A percentile compares a stretch with the other conserved stretches of the same genome.
phyloP scores from a whole-genome alignment of 805 yeast genomes.

The Candida corydali region DNA sequence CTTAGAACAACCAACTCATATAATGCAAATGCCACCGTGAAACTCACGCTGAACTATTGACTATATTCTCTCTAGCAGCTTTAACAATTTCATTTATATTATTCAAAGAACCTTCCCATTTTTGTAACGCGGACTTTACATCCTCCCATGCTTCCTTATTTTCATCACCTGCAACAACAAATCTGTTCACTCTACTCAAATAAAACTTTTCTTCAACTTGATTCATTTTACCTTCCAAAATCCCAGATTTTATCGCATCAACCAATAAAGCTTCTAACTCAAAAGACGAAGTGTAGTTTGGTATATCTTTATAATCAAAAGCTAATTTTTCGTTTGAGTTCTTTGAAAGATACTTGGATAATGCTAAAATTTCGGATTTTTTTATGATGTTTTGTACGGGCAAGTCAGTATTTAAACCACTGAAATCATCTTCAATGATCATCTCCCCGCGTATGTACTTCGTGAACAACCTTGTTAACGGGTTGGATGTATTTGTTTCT shows the following conservation, averaged over 20 bases:
- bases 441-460: slow-evolving; percentile 32
- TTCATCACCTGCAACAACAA: slow-evolving; percentile 35
- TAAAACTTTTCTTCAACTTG: slow-evolving; percentile 38
- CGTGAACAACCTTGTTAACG: slow-evolving; percentile 24
- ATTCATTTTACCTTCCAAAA: slow-evolving; percentile 43
- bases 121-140: slow-evolving; percentile 29
- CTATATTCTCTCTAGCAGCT: slow-evolving; percentile 40
- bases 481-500: slow-evolving; percentile 21
- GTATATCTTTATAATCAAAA: slow-evolving; percentile 35
- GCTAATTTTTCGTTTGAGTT: slow-evolving; percentile 17
- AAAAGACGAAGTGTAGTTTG: slow-evolving; percentile 22
- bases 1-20: background rate
- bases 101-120: slow-evolving; percentile 38
- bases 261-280: slow-evolving; percentile 39
- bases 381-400: slow-evolving; percentile 21
- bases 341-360: slow-evolving; percentile 30
- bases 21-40: too few species aligned
- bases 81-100: slow-evolving; percentile 40
- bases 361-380: slow-evolving; percentile 38
- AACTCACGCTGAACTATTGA: slow-evolving; percentile 13
- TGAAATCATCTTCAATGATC: slow-evolving; percentile 16
- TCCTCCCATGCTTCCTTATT: slow-evolving; percentile 32
- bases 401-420: slow-evolving; percentile 16
- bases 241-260: slow-evolving; percentile 40
- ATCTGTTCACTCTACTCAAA: slow-evolving; percentile 38